phyloP scores from a whole-genome alignment of 1,284 basidiomycete species.

The Cutaneotrichosporon curvatum region DNA sequence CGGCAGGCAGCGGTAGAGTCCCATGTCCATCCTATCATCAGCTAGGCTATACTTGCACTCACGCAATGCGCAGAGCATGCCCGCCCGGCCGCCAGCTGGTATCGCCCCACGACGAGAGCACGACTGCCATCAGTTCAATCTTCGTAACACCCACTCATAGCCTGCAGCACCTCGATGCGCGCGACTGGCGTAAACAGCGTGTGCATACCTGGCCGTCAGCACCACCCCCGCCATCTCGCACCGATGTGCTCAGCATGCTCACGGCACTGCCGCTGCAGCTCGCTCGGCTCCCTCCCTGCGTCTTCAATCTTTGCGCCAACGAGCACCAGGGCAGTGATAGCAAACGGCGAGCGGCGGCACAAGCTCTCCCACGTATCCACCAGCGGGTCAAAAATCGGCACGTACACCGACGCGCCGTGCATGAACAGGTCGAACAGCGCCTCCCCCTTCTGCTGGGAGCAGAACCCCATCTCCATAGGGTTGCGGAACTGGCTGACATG shows the following conservation, averaged over 20 bases:
- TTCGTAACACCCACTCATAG: conserved; percentile 52
- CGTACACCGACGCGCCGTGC: conserved; percentile 72
- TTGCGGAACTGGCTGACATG: conserved; percentile 29
- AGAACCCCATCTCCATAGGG: conserved; percentile 51
- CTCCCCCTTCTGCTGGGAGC: conserved; percentile 65
- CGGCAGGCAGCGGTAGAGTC: conserved; percentile 81
- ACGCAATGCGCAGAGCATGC: conserved; percentile 81
- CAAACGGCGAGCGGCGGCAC: conserved; percentile 33
- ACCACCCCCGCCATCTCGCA: conserved; percentile 7
- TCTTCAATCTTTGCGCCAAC: conserved; percentile 75
- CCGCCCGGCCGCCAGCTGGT: conserved; percentile 49
- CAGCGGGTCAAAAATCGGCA: conserved; percentile 71
- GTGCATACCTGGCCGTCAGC: conserved; percentile 50
- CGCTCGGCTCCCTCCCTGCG: conserved; percentile 56
- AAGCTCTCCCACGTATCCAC: conserved; percentile 64
- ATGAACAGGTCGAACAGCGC: conserved; percentile 70
- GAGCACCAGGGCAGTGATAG: conserved; percentile 67
- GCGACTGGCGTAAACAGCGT: conserved; percentile 77
- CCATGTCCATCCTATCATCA: conserved; percentile 59
- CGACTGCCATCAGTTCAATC: conserved; percentile 18
- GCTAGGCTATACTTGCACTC: neutral
- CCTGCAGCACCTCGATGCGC: conserved; percentile 73
- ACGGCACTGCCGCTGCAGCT: conserved; percentile 34
- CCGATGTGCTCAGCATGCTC: conserved; percentile 80
- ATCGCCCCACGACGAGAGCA: conserved; percentile 40